A percentile compares a stretch with the other conserved stretches of the same genome.
These are phyloP conservation scores for Lentinula detonsa DNA, from an alignment of 768 basidiomycete genomes.

Conservation along the genomic window DNA sequence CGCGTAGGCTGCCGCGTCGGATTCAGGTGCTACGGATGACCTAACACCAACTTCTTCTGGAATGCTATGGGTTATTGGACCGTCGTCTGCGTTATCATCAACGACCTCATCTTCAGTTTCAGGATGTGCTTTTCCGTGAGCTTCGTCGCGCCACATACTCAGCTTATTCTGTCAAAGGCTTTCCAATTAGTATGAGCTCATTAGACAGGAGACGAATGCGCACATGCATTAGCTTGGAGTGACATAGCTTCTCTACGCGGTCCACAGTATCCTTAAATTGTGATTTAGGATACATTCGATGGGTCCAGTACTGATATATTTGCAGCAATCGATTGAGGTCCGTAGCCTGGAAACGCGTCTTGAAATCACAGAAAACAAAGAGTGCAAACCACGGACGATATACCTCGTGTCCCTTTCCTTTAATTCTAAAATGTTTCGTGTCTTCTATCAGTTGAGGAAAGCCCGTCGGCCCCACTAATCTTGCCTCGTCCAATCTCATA, in stretches of 20 bases:
- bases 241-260: constrained; percentile 84
- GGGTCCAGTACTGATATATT: constrained; percentile 93
- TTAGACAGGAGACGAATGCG: constrained; percentile 15
- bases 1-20: constrained; percentile 22
- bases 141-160: constrained; percentile 76
- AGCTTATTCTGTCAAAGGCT: constrained; percentile 46
- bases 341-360: constrained; percentile 41
- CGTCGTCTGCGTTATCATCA: constrained; percentile 17
- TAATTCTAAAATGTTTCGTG: constrained; percentile 71
- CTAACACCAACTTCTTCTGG: constrained; percentile 9
- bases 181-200: neutral
- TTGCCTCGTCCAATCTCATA: constrained; percentile 66
- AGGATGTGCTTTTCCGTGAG: constrained; percentile 25
- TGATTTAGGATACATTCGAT: constrained; percentile 85
- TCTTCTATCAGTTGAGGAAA: constrained; percentile 76
- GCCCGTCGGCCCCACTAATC: constrained; percentile 67
- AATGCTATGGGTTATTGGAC: constrained; percentile 16
- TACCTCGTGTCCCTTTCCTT: constrained; percentile 93
- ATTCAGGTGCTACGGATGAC: constrained; percentile 13
- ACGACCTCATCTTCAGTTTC: constrained; percentile 18
- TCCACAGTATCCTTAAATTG: constrained; percentile 83
- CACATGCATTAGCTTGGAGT: constrained; percentile 82
- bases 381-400: constrained; percentile 11
- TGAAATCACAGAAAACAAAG: neutral
- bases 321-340: constrained; percentile 80